phyloP scores from a whole-genome alignment of 2,329 filamentous ascomycete genomes.

The Phialocephala subalpina region DNA sequence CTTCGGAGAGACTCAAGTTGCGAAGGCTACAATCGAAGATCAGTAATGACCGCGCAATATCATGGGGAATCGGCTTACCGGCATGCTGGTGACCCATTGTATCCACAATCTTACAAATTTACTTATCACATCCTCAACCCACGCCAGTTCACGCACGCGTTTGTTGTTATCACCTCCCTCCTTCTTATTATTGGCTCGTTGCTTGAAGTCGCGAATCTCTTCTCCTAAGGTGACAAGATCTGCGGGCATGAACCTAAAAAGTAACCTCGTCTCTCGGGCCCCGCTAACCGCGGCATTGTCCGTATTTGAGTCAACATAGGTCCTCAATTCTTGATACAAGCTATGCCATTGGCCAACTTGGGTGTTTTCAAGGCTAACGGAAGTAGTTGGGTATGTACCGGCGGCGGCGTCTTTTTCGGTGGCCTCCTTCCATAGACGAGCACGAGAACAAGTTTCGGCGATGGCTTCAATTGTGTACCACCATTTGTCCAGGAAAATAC shows the following conservation, averaged over 20 bases:
- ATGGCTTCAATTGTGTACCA: conserved; percentile 17
- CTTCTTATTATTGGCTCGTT: neutral
- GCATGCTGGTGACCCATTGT: neutral
- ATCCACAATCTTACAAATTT: neutral
- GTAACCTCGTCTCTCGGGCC: neutral
- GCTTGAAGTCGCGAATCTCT: neutral
- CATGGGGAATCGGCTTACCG: neutral
- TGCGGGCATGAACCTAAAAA: neutral
- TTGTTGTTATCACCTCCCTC: neutral
- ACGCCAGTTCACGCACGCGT: neutral
- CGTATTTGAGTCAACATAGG: neutral
- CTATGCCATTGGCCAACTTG: neutral
- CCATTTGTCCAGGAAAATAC: conserved; percentile 20
- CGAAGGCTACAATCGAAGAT: neutral
- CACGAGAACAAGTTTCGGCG: conserved; percentile 19
- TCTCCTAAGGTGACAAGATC: neutral
- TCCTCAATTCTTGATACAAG: neutral
- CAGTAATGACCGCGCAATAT: neutral
- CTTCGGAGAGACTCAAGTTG: neutral
- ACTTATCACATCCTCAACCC: neutral
- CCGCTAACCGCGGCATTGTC: neutral
- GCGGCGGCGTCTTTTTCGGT: neutral
- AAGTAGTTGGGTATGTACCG: neutral
- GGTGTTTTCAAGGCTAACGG: neutral
- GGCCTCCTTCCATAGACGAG: conserved; percentile 20